Evolutionary conservation across 2,329 filamentous ascomycete genomes (phyloP).

Genomic region (Curvularia sp.): DNA sequence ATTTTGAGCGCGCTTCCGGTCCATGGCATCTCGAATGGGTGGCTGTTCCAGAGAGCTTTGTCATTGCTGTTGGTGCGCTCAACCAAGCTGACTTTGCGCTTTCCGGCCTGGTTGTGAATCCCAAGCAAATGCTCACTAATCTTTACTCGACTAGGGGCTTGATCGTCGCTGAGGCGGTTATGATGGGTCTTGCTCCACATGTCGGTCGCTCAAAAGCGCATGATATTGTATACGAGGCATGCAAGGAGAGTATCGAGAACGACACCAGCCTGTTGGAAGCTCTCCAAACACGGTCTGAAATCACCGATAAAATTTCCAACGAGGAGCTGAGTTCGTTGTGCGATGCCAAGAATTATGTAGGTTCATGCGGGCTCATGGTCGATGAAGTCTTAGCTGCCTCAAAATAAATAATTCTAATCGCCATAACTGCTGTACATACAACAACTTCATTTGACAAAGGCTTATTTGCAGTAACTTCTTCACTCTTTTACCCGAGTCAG

Average conservation of each 20-base stretch:
- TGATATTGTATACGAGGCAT: conserved; percentile 64
- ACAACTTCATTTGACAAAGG: neutral
- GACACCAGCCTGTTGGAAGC: conserved; percentile 55
- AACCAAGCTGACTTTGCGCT: conserved; percentile 64
- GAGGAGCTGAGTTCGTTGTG: conserved; percentile 61
- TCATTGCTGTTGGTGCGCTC: conserved; percentile 61
- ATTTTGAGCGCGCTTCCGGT: conserved; percentile 65
- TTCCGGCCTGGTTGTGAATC: conserved; percentile 60
- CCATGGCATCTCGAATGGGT: conserved; percentile 68
- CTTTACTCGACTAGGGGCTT: conserved; percentile 60
- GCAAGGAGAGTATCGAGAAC: conserved; percentile 58
- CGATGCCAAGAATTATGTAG: conserved; percentile 61
- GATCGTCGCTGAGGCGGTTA: conserved; percentile 66
- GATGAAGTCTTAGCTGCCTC: conserved; percentile 45
- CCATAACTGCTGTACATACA: neutral
- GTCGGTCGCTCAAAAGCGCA: conserved; percentile 62
- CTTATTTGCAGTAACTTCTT: neutral
- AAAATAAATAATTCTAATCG: conserved; percentile 23
- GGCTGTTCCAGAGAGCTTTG: conserved; percentile 62
- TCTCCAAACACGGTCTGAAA: conserved; percentile 51
- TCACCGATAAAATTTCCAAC: conserved; percentile 55
- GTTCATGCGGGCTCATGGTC: conserved; percentile 47
- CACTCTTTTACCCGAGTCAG: conserved; percentile 19
- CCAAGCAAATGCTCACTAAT: conserved; percentile 59
- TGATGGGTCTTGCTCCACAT: conserved; percentile 65